phyloP scores from a whole-genome alignment of 2,329 filamentous ascomycete species.

The Talaromyces islandicus region DNA sequence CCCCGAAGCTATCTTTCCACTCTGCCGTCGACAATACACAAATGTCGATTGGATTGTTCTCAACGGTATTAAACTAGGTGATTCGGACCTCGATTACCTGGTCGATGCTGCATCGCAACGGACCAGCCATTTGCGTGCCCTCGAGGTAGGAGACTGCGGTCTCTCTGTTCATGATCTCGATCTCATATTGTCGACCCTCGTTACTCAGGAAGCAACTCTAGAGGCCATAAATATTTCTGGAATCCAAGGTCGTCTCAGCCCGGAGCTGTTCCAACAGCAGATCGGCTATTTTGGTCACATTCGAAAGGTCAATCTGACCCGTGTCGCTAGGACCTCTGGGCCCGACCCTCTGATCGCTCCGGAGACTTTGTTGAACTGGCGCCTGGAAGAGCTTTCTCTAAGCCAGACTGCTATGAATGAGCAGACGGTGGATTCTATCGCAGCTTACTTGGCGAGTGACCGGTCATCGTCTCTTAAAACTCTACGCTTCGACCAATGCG shows the following conservation, averaged over 20 bases:
- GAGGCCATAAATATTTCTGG: slow-evolving; percentile 63
- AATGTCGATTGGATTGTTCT: slow-evolving; percentile 66
- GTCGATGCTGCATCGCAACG: slow-evolving; percentile 63
- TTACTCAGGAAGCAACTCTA: slow-evolving; percentile 60
- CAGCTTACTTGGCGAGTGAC: slow-evolving; percentile 56
- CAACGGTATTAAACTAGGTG: slow-evolving; percentile 63
- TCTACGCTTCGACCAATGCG: slow-evolving; percentile 62
- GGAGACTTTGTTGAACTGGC: slow-evolving; percentile 62
- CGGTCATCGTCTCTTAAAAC: slow-evolving; percentile 56
- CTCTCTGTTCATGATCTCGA: slow-evolving; percentile 45
- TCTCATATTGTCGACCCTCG: slow-evolving; percentile 58
- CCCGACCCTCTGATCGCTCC: slow-evolving; percentile 58
- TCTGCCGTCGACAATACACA: slow-evolving; percentile 61
- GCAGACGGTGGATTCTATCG: slow-evolving; percentile 59
- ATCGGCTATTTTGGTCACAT: slow-evolving; percentile 62
- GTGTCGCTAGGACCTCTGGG: slow-evolving; percentile 58
- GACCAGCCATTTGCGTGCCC: slow-evolving; percentile 58
- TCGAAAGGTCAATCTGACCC: slow-evolving; percentile 60
- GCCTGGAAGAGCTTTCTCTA: slow-evolving; percentile 59
- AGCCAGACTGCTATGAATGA: slow-evolving; percentile 59
- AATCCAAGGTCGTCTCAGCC: slow-evolving; percentile 59
- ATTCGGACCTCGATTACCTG: slow-evolving; percentile 61
- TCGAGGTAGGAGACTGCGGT: slow-evolving; percentile 61
- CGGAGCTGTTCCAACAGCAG: slow-evolving; percentile 59
- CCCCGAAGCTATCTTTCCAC: slow-evolving; percentile 61